Conservation (phyloP, 139 green algal genomes). For the Chlamydomonas applanata region DNA sequence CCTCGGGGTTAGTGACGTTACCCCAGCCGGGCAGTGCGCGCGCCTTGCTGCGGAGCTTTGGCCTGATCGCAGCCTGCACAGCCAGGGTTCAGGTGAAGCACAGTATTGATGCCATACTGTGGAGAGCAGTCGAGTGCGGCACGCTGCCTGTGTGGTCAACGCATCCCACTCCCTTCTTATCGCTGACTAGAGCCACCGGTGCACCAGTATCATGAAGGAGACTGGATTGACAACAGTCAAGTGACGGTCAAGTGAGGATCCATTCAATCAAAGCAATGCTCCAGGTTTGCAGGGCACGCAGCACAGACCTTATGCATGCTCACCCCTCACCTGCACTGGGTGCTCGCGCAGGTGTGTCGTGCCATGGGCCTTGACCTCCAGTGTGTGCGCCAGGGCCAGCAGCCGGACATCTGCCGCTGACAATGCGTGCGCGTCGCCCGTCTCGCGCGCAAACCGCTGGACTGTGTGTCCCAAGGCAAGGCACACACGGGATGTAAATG, state of each 20-base stretch:
- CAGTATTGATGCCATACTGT: too few relatives aligned
- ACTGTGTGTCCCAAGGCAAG: slow-evolving; percentile 56
- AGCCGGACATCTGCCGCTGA: slow-evolving; percentile 81
- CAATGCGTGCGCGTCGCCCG: slow-evolving; percentile 82
- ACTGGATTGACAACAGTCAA: too few relatives aligned
- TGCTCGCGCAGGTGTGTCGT: slow-evolving; percentile 54
- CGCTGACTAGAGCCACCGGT: too few relatives aligned
- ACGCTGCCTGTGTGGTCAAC: too few relatives aligned
- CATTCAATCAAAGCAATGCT: too few relatives aligned
- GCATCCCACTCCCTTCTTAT: too few relatives aligned
- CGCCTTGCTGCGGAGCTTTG: slow-evolving; percentile 9
- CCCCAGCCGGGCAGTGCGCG: slow-evolving; percentile 80
- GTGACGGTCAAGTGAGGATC: too few relatives aligned
- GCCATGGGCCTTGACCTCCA: slow-evolving; percentile 75
- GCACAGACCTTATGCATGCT: background rate
- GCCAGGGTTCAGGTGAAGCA: too few relatives aligned
- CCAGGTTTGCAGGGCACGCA: too few relatives aligned
- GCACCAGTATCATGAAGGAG: too few relatives aligned
- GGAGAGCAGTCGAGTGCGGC: too few relatives aligned
- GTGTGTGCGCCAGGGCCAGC: slow-evolving; percentile 74
- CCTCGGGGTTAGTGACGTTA: slow-evolving; percentile 54
- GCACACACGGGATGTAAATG: background rate
- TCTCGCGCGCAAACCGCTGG: slow-evolving; percentile 77
- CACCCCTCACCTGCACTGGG: slow-evolving; percentile 44
- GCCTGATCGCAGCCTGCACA: slow-evolving; percentile 9